Percentiles rank a stretch among this genome's conserved stretches.
Conservation (phyloP, 805 yeast species). For the Saccharomyces mikatae region DNA sequence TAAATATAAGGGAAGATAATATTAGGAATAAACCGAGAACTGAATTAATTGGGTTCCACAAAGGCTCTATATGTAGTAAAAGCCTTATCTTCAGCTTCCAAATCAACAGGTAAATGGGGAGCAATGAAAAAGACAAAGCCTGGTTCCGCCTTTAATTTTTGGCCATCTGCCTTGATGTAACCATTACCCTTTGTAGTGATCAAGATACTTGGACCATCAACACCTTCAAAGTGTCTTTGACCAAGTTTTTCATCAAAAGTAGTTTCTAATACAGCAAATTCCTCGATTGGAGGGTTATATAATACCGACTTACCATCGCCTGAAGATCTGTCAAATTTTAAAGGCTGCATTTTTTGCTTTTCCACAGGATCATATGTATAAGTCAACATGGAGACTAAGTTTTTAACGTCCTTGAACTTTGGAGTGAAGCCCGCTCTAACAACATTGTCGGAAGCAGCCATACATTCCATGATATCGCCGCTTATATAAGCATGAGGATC, state of each 20-base stretch:
- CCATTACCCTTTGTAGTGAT: conserved; percentile 82
- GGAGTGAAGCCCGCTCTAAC: conserved; percentile 99
- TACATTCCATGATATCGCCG: conserved; percentile 97
- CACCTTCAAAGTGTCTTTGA: conserved; percentile 46
- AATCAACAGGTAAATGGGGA: conserved; percentile 59
- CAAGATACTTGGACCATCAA: conserved; percentile 82
- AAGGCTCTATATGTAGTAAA: conserved; percentile 88
- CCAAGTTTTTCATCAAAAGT: conserved; percentile 43
- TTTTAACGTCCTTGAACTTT: conserved; percentile 90
- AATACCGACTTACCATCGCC: conserved; percentile 63
- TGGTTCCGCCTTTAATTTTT: conserved; percentile 43
- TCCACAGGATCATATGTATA: conserved; percentile 83
- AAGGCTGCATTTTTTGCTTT: conserved; percentile 82
- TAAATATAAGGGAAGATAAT: background rate
- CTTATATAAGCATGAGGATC: conserved; percentile 97
- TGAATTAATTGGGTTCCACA: conserved; percentile 49
- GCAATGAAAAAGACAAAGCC: conserved; percentile 85
- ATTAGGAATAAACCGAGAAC: background rate
- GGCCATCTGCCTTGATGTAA: conserved; percentile 35
- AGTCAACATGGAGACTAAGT: conserved; percentile 83
- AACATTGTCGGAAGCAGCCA: conserved; percentile 98
- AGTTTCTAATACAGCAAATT: conserved; percentile 87
- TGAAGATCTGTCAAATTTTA: conserved; percentile 39
- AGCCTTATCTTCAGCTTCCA: conserved; percentile 42
- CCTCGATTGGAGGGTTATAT: conserved; percentile 95